phyloP scores from a whole-genome alignment of 371 early-diverging fungal genomes.

The Coemansia sp. region DNA sequence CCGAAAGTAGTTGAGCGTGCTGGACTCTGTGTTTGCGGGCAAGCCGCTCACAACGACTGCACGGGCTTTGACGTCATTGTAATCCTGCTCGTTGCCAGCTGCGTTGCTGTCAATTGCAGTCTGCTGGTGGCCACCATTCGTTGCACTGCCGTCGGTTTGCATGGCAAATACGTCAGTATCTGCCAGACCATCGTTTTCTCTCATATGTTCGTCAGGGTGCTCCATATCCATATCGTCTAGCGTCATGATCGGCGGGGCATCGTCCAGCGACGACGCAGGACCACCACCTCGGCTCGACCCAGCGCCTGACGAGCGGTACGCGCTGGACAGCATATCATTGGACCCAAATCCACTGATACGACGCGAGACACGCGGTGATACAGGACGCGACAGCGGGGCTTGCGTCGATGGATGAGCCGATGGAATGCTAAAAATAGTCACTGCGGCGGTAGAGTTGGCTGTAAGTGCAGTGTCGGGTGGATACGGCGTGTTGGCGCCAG shows the following conservation, averaged over 20 bases:
- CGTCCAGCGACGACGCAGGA: constrained; percentile 30
- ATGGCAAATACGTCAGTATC: constrained; percentile 20
- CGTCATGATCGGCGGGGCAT: constrained; percentile 42
- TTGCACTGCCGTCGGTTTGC: background rate
- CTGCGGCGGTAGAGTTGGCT: background rate
- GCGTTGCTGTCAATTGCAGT: background rate
- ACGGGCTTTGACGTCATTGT: constrained; percentile 31
- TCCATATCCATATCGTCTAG: constrained; percentile 41
- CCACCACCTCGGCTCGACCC: constrained; percentile 5
- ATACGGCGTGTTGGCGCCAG: constrained; percentile 19
- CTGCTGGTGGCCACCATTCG: background rate
- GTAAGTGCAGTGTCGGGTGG: constrained; percentile 23
- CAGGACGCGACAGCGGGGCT: constrained; percentile 20
- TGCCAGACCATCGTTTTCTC: background rate
- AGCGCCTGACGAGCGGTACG: constrained; percentile 27
- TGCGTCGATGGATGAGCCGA: constrained; percentile 5
- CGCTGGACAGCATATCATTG: constrained; percentile 48
- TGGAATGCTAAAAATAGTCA: constrained; percentile 8
- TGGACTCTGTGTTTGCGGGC: constrained; percentile 32
- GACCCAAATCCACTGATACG: constrained; percentile 49
- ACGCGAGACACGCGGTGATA: constrained; percentile 37
- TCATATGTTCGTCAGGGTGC: background rate
- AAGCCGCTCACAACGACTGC: constrained; percentile 32
- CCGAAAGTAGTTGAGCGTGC: constrained; percentile 34
- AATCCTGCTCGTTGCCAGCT: constrained; percentile 19